Conservation (phyloP, 306 rosid genomes). For the Begonia masoniana region DNA sequence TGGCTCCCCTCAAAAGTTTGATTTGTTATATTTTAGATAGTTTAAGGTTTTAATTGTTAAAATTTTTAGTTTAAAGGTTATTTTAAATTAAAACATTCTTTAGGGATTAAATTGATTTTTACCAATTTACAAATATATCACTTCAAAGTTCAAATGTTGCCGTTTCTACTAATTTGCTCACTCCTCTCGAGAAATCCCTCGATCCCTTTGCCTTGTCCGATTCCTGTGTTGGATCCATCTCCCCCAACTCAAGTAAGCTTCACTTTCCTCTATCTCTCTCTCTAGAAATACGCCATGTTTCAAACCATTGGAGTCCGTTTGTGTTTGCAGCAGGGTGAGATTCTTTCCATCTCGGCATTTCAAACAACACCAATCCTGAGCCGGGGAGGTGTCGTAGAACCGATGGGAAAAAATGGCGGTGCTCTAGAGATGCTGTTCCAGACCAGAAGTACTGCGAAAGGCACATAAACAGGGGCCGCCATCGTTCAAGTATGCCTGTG, state of each 20-base stretch:
- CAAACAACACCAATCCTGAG: conserved; percentile 36
- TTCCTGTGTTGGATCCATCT: conserved; percentile 17
- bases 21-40: too few relatives aligned
- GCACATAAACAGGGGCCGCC: conserved; percentile 54
- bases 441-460: conserved; percentile 54
- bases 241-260: conserved; percentile 30
- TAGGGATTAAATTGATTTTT: too few relatives aligned
- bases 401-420: conserved; percentile 56
- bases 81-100: too few relatives aligned
- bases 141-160: conserved; percentile 32
- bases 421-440: conserved; percentile 46
- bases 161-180: conserved; percentile 37
- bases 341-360: conserved; percentile 34
- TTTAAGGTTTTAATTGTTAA: too few relatives aligned
- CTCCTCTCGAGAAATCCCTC: conserved; percentile 35
- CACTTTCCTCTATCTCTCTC: background rate
- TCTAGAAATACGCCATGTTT: too few relatives aligned
- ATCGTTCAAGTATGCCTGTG: conserved; percentile 70
- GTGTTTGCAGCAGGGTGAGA: conserved; percentile 28
- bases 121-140: conserved; percentile 44
- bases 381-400: conserved; percentile 58
- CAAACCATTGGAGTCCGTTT: background rate
- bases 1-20: too few relatives aligned
- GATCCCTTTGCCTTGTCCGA: conserved; percentile 25
- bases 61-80: too few relatives aligned